Conservation (phyloP, 352 stramenopile species). For the Pythium aquatile region DNA sequence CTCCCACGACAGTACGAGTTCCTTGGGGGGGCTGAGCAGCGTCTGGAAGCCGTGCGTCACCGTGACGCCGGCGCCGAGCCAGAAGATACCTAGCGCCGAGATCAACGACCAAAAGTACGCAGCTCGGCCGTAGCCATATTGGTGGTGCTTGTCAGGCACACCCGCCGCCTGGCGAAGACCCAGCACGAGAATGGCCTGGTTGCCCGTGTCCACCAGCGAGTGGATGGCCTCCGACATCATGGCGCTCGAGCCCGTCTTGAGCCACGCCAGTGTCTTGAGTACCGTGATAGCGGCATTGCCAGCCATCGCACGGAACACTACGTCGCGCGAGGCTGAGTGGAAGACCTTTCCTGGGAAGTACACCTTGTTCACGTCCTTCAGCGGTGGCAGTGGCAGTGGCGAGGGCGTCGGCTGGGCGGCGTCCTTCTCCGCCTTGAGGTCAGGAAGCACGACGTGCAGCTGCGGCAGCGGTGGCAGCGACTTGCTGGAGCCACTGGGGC, state of each 20-base stretch:
- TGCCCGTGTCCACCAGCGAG: conserved; percentile 96
- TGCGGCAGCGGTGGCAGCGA: conserved; percentile 16
- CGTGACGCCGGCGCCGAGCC: conserved; percentile 94
- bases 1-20: conserved; percentile 82
- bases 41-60: conserved; percentile 92
- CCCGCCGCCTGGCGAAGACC: conserved; percentile 81
- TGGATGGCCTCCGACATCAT: conserved; percentile 98
- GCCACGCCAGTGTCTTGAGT: conserved; percentile 88
- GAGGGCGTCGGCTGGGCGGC: conserved; percentile 14
- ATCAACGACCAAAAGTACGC: conserved; percentile 99
- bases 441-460: conserved; percentile 32
- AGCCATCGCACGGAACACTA: conserved; percentile 87
- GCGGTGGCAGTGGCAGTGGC: conserved; percentile 44
- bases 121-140: conserved; percentile 97
- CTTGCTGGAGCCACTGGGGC: conserved; percentile 1
- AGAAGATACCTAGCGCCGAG: conserved; percentile 98
- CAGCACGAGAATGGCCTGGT: conserved; percentile 92
- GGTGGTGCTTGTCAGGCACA: conserved; percentile 93
- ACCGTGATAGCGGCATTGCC: conserved; percentile 95
- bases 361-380: conserved; percentile 81
- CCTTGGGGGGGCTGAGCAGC: conserved; percentile 62
- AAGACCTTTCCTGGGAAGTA: conserved; percentile 85
- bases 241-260: conserved; percentile 93
- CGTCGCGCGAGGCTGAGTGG: conserved; percentile 69
- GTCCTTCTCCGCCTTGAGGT: conserved; percentile 39